Conservation (phyloP, 225 moss, liverwort and hornwort genomes). For the Anthoceros angustus region DNA sequence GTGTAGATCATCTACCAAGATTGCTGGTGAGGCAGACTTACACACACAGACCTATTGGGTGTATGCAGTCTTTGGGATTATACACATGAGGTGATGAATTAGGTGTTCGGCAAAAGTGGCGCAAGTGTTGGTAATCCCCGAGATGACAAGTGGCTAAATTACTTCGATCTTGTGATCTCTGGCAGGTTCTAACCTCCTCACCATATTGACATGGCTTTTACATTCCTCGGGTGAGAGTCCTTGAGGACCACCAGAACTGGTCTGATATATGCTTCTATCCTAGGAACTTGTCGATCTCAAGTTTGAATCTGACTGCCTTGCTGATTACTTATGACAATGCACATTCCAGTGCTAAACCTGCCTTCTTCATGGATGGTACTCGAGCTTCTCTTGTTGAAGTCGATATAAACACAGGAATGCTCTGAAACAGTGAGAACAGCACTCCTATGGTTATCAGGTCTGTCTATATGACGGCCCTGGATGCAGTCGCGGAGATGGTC, state of each 20-base stretch:
- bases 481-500: neutral
- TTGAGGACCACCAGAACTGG: constrained; percentile 1
- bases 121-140: constrained; percentile 61
- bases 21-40: neutral
- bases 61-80: constrained; percentile 86
- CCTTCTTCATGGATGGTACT: constrained; percentile 79
- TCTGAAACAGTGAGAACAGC: constrained; percentile 75
- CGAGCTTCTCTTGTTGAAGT: constrained; percentile 84
- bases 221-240: no score
- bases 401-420: constrained; percentile 63
- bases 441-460: constrained; percentile 84
- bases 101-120: constrained; percentile 80
- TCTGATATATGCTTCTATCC: constrained; percentile 11
- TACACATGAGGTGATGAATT: constrained; percentile 96
- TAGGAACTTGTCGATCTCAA: no score
- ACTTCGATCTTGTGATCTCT: constrained; percentile 88
- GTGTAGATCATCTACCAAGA: constrained; percentile 7
- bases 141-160: constrained; percentile 85
- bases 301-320: no score
- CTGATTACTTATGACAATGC: neutral
- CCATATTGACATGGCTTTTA: constrained; percentile 5
- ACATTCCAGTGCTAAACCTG: constrained; percentile 55
- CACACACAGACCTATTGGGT: neutral
- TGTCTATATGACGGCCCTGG: neutral
- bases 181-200: constrained; percentile 37